phyloP scores from a whole-genome alignment of 352 stramenopile genomes.

The Phytophthora meadii region DNA sequence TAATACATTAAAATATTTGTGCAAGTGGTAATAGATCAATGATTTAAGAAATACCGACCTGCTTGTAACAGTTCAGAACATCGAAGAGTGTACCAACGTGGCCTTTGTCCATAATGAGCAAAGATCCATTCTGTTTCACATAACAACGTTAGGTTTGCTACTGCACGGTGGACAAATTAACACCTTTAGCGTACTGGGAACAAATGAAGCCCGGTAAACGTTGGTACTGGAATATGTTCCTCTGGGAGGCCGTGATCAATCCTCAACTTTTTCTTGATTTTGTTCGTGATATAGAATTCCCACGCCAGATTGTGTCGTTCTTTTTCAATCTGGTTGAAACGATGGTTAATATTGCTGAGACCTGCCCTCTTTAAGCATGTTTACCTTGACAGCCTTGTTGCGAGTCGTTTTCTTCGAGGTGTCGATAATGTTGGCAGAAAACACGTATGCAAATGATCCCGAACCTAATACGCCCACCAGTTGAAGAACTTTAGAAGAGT shows the following conservation, averaged over 20 bases:
- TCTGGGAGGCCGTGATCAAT: constrained; percentile 28
- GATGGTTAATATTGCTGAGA: constrained; percentile 8
- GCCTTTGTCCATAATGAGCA: constrained; percentile 81
- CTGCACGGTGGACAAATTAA: not conserved
- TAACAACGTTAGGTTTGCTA: constrained; percentile 1
- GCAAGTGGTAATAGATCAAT: not conserved
- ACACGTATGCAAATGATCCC: constrained; percentile 81
- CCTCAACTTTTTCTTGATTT: constrained; percentile 46
- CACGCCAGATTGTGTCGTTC: constrained; percentile 72
- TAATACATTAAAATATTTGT: constrained; percentile 2
- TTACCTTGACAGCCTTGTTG: constrained; percentile 75
- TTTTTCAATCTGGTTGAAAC: constrained; percentile 66
- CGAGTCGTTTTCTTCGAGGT: constrained; percentile 20
- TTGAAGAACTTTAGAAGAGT: constrained; percentile 42
- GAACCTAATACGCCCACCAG: constrained; percentile 70
- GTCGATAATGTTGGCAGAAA: constrained; percentile 55
- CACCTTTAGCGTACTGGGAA: constrained; percentile 53
- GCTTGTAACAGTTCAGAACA: constrained; percentile 81
- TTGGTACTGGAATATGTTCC: constrained; percentile 44
- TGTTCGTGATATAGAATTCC: constrained; percentile 81
- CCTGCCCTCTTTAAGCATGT: not conserved
- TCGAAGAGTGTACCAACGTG: constrained; percentile 76
- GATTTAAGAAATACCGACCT: constrained; percentile 39
- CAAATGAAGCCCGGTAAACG: constrained; percentile 61
- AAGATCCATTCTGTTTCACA: constrained; percentile 66